Percentiles rank a stretch among this genome's conserved stretches.
Evolutionary conservation across 2,329 filamentous ascomycete species (phyloP).

Genomic region (Ceratocystis harringtonii): DNA sequence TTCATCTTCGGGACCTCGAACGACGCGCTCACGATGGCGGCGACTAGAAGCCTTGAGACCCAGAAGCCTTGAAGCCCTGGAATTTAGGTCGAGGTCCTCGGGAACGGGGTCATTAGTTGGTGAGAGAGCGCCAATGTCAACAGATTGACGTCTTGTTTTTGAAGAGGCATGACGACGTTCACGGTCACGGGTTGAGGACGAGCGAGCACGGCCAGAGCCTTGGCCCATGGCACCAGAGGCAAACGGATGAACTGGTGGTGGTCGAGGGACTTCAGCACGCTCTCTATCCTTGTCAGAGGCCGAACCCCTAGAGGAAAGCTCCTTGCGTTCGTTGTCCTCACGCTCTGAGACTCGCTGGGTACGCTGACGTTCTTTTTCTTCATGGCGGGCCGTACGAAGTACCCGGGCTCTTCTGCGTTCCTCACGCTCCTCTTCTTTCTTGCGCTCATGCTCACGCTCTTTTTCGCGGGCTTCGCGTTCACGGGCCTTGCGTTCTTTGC

Average conservation of each 20-base stretch:
- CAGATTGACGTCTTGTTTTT: constrained; percentile 52
- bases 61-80: constrained; percentile 67
- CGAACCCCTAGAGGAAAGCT: constrained; percentile 16
- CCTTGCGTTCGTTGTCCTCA: constrained; percentile 32
- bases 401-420: constrained; percentile 6
- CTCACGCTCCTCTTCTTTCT: constrained; percentile 14
- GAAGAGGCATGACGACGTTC: constrained; percentile 43
- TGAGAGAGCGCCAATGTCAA: constrained; percentile 33
- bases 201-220: constrained; percentile 44
- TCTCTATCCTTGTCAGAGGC: constrained; percentile 25
- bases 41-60: constrained; percentile 34
- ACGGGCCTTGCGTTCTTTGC: constrained; percentile 12
- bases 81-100: constrained; percentile 19
- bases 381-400: constrained; percentile 7
- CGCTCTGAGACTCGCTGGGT: constrained; percentile 35
- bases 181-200: constrained; percentile 44
- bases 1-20: constrained; percentile 17
- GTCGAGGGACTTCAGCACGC: constrained; percentile 35
- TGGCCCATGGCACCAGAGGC: neutral
- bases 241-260: constrained; percentile 42
- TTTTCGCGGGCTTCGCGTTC: constrained; percentile 26
- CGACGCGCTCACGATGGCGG: constrained; percentile 16
- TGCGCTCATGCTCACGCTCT: constrained; percentile 26
- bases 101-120: neutral
- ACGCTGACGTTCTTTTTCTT: constrained; percentile 15